These are phyloP conservation scores for Pestalotiopsis sp. DNA, from an alignment of 2,329 filamentous ascomycete genomes.

Conservation along the genomic window DNA sequence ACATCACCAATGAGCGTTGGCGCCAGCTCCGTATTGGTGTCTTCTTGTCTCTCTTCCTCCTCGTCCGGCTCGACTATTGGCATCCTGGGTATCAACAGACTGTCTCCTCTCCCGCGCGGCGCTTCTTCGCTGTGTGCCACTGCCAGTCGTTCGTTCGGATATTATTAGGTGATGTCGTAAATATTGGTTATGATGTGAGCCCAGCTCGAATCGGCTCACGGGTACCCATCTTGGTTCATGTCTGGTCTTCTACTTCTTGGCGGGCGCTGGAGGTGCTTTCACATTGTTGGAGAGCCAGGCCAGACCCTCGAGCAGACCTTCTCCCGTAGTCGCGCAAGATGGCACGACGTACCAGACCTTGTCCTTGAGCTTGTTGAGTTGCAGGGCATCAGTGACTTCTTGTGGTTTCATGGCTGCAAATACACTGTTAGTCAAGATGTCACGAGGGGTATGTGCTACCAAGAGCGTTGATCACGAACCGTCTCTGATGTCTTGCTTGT, in stretches of 20 bases:
- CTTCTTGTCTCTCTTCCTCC: background rate
- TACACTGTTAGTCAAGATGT: background rate
- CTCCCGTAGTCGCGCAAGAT: slow-evolving; percentile 79
- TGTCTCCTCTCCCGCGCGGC: background rate
- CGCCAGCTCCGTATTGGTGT: background rate
- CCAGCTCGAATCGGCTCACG: slow-evolving; percentile 4
- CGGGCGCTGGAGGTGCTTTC: slow-evolving; percentile 62
- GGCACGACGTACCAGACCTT: slow-evolving; percentile 86
- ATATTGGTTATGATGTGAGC: background rate
- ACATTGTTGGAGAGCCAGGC: slow-evolving; percentile 86
- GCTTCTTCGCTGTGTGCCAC: background rate
- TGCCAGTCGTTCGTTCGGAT: background rate
- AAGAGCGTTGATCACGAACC: slow-evolving; percentile 50
- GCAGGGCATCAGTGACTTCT: slow-evolving; percentile 77
- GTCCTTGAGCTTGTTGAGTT: slow-evolving; percentile 77
- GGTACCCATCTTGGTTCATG: background rate
- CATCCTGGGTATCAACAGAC: slow-evolving; percentile 1
- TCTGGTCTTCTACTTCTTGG: slow-evolving; percentile 45
- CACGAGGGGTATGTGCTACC: background rate
- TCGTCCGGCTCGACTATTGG: background rate
- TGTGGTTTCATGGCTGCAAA: slow-evolving; percentile 74
- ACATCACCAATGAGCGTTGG: background rate
- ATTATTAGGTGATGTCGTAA: slow-evolving; percentile 3
- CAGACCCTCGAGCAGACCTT: slow-evolving; percentile 79
- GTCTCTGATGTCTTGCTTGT: slow-evolving; percentile 94